Evolutionary conservation across 1,284 basidiomycete genomes (phyloP).

Genomic region (Cerrena zonata): DNA sequence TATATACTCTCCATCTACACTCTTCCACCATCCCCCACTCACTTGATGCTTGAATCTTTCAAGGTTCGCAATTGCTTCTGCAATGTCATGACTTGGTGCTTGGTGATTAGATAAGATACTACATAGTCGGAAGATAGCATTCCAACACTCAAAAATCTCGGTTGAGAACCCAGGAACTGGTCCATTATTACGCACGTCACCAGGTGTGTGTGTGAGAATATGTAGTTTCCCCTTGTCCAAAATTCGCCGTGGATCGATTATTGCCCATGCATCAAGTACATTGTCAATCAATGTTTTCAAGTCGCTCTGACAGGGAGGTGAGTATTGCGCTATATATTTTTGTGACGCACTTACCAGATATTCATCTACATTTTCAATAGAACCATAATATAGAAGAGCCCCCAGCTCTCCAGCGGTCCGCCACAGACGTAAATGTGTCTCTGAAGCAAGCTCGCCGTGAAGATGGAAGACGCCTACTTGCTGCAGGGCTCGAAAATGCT

Average conservation of each 20-base stretch:
- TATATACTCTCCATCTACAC: background rate
- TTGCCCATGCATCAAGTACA: conserved; percentile 16
- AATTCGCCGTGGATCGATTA: conserved; percentile 17
- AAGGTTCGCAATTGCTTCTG: conserved; percentile 26
- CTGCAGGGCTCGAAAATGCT: conserved; percentile 35
- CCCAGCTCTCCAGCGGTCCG: conserved; percentile 29
- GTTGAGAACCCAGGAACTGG: conserved; percentile 25
- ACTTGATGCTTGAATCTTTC: conserved; percentile 26
- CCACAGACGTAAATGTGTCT: conserved; percentile 12
- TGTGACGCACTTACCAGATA: conserved; percentile 24
- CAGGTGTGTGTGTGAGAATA: conserved; percentile 17
- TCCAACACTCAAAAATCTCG: conserved; percentile 42
- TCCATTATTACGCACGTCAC: conserved; percentile 18
- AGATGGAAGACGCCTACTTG: conserved; percentile 16
- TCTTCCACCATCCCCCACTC: conserved; percentile 17
- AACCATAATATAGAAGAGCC: conserved; percentile 31
- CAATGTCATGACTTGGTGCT: conserved; percentile 40
- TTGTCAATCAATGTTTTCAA: conserved; percentile 16
- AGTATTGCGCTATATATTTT: background rate
- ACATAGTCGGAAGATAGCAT: conserved; percentile 35
- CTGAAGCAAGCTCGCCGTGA: background rate
- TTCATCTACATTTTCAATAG: conserved; percentile 29
- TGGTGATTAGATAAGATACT: conserved; percentile 40
- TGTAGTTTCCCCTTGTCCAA: conserved; percentile 25
- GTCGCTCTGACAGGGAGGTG: conserved; percentile 9